These are phyloP conservation scores for Mycena haematopus DNA, from an alignment of 768 basidiomycete genomes.

Conservation along the genomic window DNA sequence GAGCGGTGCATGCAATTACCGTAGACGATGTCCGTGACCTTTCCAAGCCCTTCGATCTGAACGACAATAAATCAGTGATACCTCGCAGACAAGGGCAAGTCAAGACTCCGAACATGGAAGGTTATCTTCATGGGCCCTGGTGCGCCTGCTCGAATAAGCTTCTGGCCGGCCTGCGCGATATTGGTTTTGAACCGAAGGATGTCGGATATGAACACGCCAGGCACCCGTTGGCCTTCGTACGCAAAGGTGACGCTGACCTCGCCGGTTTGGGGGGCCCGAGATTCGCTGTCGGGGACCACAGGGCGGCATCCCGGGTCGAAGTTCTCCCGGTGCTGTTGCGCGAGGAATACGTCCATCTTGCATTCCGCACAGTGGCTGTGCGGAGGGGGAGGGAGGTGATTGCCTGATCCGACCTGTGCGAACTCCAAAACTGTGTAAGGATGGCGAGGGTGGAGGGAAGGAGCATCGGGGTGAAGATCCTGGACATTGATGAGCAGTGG, in stretches of 20 bases:
- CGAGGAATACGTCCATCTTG: neutral
- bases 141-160: neutral
- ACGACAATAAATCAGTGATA: too few species aligned
- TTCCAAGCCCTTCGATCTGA: neutral
- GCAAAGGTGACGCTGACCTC: neutral
- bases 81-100: neutral
- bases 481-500: neutral
- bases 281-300: neutral
- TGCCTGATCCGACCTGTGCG: neutral
- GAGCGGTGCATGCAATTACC: slow-evolving; percentile 8
- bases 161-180: neutral
- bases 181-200: neutral
- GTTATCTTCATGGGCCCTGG: neutral
- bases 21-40: neutral
- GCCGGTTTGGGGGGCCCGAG: neutral
- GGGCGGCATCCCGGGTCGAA: neutral
- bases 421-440: neutral
- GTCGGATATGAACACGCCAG: neutral
- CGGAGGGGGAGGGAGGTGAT: neutral
- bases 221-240: neutral
- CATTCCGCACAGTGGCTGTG: neutral
- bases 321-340: neutral
- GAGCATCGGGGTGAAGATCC: neutral
- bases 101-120: neutral
- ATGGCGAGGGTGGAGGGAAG: neutral